phyloP scores from a whole-genome alignment of 257 asterid species.

The Scutellaria galericulata region DNA sequence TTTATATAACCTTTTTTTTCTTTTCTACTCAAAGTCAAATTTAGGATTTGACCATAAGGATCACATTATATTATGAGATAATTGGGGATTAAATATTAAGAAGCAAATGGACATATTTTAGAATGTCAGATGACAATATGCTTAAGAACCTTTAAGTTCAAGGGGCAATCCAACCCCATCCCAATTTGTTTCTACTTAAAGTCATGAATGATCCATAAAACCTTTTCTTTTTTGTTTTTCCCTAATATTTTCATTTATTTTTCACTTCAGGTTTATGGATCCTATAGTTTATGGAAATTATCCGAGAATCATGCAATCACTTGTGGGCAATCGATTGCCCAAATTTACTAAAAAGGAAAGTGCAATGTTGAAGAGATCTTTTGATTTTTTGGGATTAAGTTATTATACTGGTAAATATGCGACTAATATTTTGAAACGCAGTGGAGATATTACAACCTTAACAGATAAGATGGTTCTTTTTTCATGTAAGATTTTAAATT shows the following conservation, averaged over 20 bases:
- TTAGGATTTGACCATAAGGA: too few relatives aligned
- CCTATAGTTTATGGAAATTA: constrained; percentile 59
- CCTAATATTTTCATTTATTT: neutral
- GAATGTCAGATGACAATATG: too few relatives aligned
- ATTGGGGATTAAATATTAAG: too few relatives aligned
- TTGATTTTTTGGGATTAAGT: constrained; percentile 58
- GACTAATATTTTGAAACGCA: constrained; percentile 8
- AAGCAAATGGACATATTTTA: too few relatives aligned
- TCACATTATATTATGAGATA: too few relatives aligned
- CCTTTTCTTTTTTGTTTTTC: neutral
- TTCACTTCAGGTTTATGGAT: constrained; percentile 43
- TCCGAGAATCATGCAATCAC: constrained; percentile 48
- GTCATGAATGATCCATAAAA: too few relatives aligned
- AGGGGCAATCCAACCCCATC: too few relatives aligned
- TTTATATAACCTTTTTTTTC: neutral
- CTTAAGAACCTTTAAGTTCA: too few relatives aligned
- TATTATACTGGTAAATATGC: constrained; percentile 58
- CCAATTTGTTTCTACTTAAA: too few relatives aligned
- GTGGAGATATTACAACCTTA: constrained; percentile 32
- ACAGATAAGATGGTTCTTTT: constrained; percentile 35
- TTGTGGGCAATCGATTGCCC: constrained; percentile 55
- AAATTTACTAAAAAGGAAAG: constrained; percentile 41
- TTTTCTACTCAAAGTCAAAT: too few relatives aligned
- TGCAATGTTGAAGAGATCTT: constrained; percentile 49
- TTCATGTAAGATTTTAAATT: constrained; percentile 33